Conservation (phyloP, 2,329 filamentous ascomycete genomes). For the Colletotrichum gigasporum region DNA sequence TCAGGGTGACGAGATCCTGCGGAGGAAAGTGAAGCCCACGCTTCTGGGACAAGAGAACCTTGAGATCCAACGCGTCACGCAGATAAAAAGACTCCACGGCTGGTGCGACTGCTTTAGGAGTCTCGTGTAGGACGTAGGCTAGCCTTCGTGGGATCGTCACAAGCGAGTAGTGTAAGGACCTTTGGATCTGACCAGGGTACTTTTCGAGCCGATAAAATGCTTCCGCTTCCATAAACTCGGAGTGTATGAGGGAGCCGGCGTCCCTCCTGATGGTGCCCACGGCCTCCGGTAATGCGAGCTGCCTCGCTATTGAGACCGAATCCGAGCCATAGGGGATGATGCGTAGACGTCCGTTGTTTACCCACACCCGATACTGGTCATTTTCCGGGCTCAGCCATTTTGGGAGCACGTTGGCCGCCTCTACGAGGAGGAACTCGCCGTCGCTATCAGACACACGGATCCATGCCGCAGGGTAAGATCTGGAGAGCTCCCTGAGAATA, state of each 20-base stretch:
- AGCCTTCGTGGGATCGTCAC: slow-evolving; percentile 83
- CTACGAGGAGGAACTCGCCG: slow-evolving; percentile 94
- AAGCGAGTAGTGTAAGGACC: slow-evolving; percentile 79
- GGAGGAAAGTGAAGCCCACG: slow-evolving; percentile 74
- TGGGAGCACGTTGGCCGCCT: slow-evolving; percentile 88
- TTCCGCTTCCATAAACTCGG: slow-evolving; percentile 81
- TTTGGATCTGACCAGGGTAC: slow-evolving; percentile 79
- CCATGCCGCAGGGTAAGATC: slow-evolving; percentile 78
- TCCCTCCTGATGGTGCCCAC: slow-evolving; percentile 66
- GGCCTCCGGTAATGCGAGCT: slow-evolving; percentile 72
- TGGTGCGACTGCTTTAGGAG: slow-evolving; percentile 80
- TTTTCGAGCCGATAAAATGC: slow-evolving; percentile 89
- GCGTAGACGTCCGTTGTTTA: slow-evolving; percentile 78
- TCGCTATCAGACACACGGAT: slow-evolving; percentile 85
- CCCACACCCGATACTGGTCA: slow-evolving; percentile 89
- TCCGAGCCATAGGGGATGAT: slow-evolving; percentile 71
- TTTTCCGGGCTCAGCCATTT: slow-evolving; percentile 93
- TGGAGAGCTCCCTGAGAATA: slow-evolving; percentile 83
- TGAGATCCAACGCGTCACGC: slow-evolving; percentile 81
- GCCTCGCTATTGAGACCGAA: slow-evolving; percentile 43
- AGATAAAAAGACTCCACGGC: slow-evolving; percentile 94
- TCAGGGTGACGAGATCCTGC: slow-evolving; percentile 80
- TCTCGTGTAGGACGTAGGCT: slow-evolving; percentile 79
- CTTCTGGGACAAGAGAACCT: slow-evolving; percentile 68
- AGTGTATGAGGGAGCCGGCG: slow-evolving; percentile 71